phyloP scores from a whole-genome alignment of 495 filamentous ascomycete genomes.

The Tetracladium setigerum region DNA sequence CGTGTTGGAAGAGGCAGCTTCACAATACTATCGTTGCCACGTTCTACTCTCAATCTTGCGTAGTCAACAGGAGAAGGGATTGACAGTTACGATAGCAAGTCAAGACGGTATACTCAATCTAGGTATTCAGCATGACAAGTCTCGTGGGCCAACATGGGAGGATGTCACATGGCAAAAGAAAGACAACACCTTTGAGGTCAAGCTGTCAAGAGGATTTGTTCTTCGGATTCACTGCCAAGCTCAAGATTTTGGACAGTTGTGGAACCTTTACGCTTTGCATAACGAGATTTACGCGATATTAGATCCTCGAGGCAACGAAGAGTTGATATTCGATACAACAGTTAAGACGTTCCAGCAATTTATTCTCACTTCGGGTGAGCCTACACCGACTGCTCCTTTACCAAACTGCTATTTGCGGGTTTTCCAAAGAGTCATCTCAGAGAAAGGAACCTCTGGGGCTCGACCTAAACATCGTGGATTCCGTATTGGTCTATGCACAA shows the following conservation, averaged over 20 bases:
- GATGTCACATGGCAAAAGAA: conserved; percentile 69
- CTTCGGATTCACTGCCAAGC: conserved; percentile 62
- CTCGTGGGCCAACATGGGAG: conserved; percentile 66
- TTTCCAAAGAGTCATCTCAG: conserved; percentile 58
- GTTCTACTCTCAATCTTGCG: conserved; percentile 68
- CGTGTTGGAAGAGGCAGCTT: conserved; percentile 61
- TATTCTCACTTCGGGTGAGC: conserved; percentile 54
- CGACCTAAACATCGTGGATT: conserved; percentile 67
- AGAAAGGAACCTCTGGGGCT: conserved; percentile 58
- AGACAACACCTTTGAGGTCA: conserved; percentile 50
- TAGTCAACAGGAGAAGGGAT: conserved; percentile 54
- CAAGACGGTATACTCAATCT: conserved; percentile 70
- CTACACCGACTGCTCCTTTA: conserved; percentile 67
- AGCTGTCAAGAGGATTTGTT: conserved; percentile 60
- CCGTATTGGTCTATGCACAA: conserved; percentile 66
- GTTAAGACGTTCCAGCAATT: conserved; percentile 68
- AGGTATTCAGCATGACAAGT: conserved; percentile 59
- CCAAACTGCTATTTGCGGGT: conserved; percentile 59
- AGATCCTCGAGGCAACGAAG: conserved; percentile 57
- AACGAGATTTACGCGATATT: conserved; percentile 62
- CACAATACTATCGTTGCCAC: conserved; percentile 55
- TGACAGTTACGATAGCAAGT: conserved; percentile 63
- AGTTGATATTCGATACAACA: conserved; percentile 51
- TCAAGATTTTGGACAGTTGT: conserved; percentile 64
- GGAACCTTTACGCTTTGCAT: conserved; percentile 76